Base-by-base conservation (phyloP, 306 rosid species). In the Prunus mume region DNA sequence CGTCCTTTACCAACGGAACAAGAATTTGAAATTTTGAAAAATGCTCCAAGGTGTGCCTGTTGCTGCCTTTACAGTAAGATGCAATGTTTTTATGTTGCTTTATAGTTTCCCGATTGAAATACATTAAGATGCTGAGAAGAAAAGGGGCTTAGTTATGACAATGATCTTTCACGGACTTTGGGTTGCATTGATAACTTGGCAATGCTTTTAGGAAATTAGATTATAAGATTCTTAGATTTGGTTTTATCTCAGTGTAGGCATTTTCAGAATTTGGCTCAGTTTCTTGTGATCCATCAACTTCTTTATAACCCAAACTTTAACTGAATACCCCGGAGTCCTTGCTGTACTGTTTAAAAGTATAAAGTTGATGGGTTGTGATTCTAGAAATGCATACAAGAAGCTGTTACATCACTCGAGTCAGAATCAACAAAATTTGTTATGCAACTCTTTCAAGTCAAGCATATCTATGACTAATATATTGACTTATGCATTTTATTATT, bases 1-100 rank as follows among this genome's bases (percentile, higher is more conserved):
- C 97, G 97, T 14, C 77, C 88, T 74, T 81, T 95, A 69, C 97
- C 98, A 25, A 90, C 97, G 6, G 98, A 88, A 83, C 96, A 95
- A 82, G 97, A 95, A 62, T 95, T 95, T 47, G 90, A 88, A 79
- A 73, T 95, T 65, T 85, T 95, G 54, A 95, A 92, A 83, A 92
- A 95, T 80, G 98, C 98, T 34, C 98, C 98, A 10, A 82, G 91
- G 98, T 94, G 82, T 58, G 91, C 81, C 52, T 28, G 55, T 24
- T 30, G 50, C 62, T 68, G 66, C 54, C 32, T 22, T 57, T 72
- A 22, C 55, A 22, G 43, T 47, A 63, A 63, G 68, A 41, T 72
- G 68, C 52, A 55, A 15, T 15, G 49, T 57, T 5, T 6, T 43
- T 72, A 1, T 41, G 15, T 24, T 41, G 3, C 46, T 18, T 72